Evolutionary conservation across 1,284 basidiomycete species (phyloP).

Genomic region (Pholiota adiposa): DNA sequence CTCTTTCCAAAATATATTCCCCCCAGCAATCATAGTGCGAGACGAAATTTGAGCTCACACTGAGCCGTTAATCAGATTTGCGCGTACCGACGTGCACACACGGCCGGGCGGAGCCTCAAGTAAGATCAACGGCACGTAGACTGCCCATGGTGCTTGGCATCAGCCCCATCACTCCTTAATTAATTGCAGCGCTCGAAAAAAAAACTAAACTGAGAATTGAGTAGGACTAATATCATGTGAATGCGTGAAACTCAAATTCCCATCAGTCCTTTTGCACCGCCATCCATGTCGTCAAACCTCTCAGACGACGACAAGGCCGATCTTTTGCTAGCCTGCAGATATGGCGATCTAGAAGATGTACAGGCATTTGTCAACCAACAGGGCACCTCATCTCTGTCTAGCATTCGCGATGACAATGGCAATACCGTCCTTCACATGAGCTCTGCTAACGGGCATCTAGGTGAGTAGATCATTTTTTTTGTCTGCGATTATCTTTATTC

Average conservation of each 20-base stretch:
- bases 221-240: constrained; percentile 19
- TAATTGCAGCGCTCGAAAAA: no score
- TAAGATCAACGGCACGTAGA: no score
- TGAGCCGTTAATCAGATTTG: no score
- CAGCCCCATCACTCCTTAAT: no score
- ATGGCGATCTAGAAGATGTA: constrained; percentile 84
- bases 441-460: constrained; percentile 84
- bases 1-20: no score
- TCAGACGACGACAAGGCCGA: constrained; percentile 74
- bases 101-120: no score
- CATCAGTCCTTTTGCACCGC: constrained; percentile 13
- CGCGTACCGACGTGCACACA: no score
- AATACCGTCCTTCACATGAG: constrained; percentile 87
- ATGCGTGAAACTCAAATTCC: constrained; percentile 11
- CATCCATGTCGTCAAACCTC: constrained; percentile 33
- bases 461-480: constrained; percentile 46
- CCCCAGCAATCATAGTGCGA: no score
- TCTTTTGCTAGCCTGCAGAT: constrained; percentile 81
- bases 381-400: constrained; percentile 55
- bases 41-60: no score
- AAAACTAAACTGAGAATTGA: no score
- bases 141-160: no score
- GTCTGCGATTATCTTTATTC: constrained; percentile 22
- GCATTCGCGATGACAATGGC: constrained; percentile 71
- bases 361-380: constrained; percentile 65